These are phyloP conservation scores for Gnomoniopsis smithogilvyi DNA, from an alignment of 2,329 filamentous ascomycete genomes.

Conservation along the genomic window DNA sequence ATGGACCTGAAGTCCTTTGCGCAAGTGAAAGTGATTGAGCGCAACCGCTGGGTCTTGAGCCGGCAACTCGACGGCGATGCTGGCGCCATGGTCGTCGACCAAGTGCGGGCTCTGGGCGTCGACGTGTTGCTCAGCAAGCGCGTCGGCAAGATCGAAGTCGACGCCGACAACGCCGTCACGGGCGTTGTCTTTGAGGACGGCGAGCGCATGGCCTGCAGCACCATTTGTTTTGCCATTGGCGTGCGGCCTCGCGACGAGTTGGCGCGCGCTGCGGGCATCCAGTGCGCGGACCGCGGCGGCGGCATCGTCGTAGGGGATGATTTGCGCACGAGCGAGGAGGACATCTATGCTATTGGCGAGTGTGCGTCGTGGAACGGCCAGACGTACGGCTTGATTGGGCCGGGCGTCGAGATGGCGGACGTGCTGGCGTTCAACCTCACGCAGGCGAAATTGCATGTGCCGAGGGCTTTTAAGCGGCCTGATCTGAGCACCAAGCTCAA, in stretches of 20 bases:
- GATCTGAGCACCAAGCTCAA: constrained; percentile 92
- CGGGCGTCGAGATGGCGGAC: constrained; percentile 90
- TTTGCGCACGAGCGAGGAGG: constrained; percentile 66
- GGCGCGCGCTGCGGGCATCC: constrained; percentile 65
- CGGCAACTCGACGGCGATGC: constrained; percentile 81
- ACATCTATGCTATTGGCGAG: constrained; percentile 86
- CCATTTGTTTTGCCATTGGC: constrained; percentile 87
- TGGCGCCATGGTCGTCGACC: constrained; percentile 76
- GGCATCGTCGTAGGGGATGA: constrained; percentile 69
- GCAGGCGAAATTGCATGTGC: constrained; percentile 69
- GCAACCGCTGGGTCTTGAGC: constrained; percentile 78
- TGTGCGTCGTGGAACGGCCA: constrained; percentile 87
- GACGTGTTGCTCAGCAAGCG: constrained; percentile 77
- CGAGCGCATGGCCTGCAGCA: constrained; percentile 71
- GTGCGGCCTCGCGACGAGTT: constrained; percentile 79
- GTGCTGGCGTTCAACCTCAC: constrained; percentile 89
- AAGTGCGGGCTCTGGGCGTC: constrained; percentile 73
- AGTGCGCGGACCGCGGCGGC: constrained; percentile 68
- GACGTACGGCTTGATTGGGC: constrained; percentile 84
- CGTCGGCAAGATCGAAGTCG: constrained; percentile 67
- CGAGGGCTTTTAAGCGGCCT: constrained; percentile 71
- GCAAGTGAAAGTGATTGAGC: constrained; percentile 75
- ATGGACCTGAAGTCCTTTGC: constrained; percentile 75
- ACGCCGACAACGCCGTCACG: constrained; percentile 56
- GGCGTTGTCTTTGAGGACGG: constrained; percentile 81